Base-by-base conservation (phyloP, 2,329 filamentous ascomycete species). In the Aspergillus sp. region DNA sequence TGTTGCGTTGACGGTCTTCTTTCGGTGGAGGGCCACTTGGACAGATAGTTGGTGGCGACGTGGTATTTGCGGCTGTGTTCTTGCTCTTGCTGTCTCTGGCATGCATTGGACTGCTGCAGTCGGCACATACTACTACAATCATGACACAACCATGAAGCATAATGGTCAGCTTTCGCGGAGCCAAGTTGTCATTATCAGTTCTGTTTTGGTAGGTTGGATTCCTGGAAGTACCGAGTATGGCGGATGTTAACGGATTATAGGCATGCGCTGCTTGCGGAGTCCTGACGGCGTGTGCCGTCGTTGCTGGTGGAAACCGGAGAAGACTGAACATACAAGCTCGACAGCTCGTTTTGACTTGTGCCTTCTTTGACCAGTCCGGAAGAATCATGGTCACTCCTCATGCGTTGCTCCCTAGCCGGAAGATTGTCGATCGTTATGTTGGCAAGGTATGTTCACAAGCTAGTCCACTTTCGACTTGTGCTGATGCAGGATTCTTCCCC, bases 101-200 rank as follows among this genome's bases (percentile, higher is more conserved):
- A 95, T 96, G 91, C 91, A 96, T 76, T 96, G 91, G 89, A 89
- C 89, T 58, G 91, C 89, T 32, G 84, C 89, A 3, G 82, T 85
- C 10, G 90, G 90, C 15, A 95, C 91, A 3, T 73, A 76, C 8
- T 95, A 93, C 72, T 82, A 81, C 47, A 75, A 91, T 55, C 74
- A 83, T 64, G 72, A 80, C 48, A 72, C 82, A 55, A 78, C 80
- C 52, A 65, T 78, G 32, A 67, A 64, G 36, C 61, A 72, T 13
- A 73, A 70, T 45, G 77, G 78, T 51, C 72, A 80, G 51, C 74
- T 85, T 28, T 84, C 86, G 8, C 81, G 87, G 53, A 87, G 87
- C 57, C 84, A 85, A 5, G 91, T 89, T 21, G 84, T 92, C 12
- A 87, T 92, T 56, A 85, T 94, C 30, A 90, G 92, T 32, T 87